Evolutionary conservation across 495 filamentous ascomycete species (phyloP).

Genomic region (Penicillium tannophilum): DNA sequence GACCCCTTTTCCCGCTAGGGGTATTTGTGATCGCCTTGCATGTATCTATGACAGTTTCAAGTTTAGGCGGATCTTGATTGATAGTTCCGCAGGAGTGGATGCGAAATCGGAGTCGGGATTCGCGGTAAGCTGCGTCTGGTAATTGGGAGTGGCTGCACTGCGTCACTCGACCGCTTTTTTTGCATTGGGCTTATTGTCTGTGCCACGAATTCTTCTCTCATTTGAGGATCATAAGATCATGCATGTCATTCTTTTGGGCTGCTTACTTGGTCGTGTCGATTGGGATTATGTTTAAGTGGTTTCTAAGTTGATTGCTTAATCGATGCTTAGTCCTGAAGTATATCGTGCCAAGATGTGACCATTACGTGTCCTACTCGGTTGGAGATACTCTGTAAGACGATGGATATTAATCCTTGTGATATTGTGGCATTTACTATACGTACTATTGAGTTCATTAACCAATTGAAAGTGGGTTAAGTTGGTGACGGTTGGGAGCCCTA

Average conservation of each 20-base stretch:
- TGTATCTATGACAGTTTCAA: conserved; percentile 15
- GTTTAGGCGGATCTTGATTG: conserved; percentile 2
- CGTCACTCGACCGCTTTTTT: background rate
- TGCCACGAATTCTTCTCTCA: background rate
- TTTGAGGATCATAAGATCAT: conserved; percentile 3
- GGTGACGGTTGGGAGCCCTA: background rate
- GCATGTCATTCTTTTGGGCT: conserved; percentile 7
- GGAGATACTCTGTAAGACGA: background rate
- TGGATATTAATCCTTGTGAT: background rate
- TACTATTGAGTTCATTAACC: background rate
- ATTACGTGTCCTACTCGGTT: conserved; percentile 7
- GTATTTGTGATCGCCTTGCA: conserved; percentile 19
- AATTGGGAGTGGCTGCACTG: background rate
- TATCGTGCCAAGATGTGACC: conserved; percentile 5
- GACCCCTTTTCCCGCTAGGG: conserved; percentile 8
- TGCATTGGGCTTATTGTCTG: background rate
- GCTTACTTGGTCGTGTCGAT: background rate
- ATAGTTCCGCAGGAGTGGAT: background rate
- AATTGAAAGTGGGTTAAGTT: background rate
- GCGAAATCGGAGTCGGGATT: background rate
- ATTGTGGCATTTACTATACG: background rate
- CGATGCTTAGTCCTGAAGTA: background rate
- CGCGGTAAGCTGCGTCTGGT: background rate
- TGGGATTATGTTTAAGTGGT: background rate
- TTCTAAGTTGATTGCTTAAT: background rate